Evolutionary conservation across 768 basidiomycete species (phyloP), one percentile per base, ranked within the genome.

Genomic region (Kwoniella dendrophila): DNA sequence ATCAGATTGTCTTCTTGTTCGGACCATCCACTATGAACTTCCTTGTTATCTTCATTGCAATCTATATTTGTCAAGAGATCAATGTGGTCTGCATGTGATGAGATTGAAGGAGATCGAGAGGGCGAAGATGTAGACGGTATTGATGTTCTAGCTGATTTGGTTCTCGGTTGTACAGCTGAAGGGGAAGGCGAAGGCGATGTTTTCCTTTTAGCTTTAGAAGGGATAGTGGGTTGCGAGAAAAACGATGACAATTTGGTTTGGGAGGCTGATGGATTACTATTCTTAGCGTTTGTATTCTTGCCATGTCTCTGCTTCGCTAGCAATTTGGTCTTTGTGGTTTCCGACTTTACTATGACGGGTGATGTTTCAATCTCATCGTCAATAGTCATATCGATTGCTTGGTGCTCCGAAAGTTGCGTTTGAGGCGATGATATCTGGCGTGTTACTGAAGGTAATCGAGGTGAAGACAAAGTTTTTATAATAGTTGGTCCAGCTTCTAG

Each of bases 191-290:
- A 56, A 18, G 61, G 22, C 2, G 56, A 60, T 0, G 62, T 3
- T 50, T 58, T 60, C 16, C 58, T 51, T 34, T 64, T 65, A 2
- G 69, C 51, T 29, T 59, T 57, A 2, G 56, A 26, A 18, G 69
- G 62, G 4, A 72, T 71, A 18, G 66, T 52, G 3, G 74, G 74
- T 33, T 71, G 68, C 1, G 65, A 51, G 38, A 75, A 75, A 59
- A 75, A 75, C 10, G 68, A 59, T 0, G 72, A 67, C 12, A 75
- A 55, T 41, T 69, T 71, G 20, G 70, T 70, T 56, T 75, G 74
- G 6, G 47, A 49, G 8, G 45, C 22, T 3, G 68, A 40, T 2
- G 52, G 24, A 36, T 24, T 48, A 11, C 38, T 30, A 12, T 43
- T 12, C 32, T 44, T 58, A 2, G 38, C 12, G 34, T 61, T n/a